These are phyloP conservation scores for Diaporthe capsici DNA, from an alignment of 2,329 filamentous ascomycete species.

Conservation along the genomic window DNA sequence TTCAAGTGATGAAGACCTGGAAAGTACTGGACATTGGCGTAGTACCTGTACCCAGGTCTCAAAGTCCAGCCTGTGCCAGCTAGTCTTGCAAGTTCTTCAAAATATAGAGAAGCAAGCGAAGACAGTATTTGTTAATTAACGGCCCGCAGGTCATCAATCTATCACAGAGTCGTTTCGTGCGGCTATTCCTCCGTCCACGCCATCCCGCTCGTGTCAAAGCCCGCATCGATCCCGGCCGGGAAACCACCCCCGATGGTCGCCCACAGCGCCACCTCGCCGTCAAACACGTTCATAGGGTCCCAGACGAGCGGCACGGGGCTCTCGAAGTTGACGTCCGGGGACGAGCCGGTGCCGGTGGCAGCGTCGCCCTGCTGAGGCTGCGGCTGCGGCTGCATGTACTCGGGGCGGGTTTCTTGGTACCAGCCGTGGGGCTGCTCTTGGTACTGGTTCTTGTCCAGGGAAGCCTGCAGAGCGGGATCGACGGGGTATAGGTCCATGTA, in stretches of 20 bases:
- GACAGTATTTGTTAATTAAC: no score
- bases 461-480: neutral
- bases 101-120: no score
- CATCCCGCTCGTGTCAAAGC: neutral
- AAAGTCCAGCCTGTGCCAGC: neutral
- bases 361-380: neutral
- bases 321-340: conserved; percentile 12
- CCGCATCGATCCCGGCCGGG: neutral
- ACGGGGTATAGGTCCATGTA: neutral
- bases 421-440: neutral
- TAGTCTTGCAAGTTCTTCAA: neutral
- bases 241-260: neutral
- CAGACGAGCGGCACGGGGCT: neutral
- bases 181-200: neutral
- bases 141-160: neutral
- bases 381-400: neutral
- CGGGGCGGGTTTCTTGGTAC: neutral
- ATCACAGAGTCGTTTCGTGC: neutral
- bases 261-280: conserved; percentile 21
- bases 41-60: neutral
- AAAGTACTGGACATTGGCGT: no score
- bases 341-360: neutral
- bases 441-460: neutral
- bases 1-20: neutral
- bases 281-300: conserved; percentile 22